Evolutionary conservation across 108 stramenopile species (phyloP).

Genomic region (Aureococcus anophagefferens): DNA sequence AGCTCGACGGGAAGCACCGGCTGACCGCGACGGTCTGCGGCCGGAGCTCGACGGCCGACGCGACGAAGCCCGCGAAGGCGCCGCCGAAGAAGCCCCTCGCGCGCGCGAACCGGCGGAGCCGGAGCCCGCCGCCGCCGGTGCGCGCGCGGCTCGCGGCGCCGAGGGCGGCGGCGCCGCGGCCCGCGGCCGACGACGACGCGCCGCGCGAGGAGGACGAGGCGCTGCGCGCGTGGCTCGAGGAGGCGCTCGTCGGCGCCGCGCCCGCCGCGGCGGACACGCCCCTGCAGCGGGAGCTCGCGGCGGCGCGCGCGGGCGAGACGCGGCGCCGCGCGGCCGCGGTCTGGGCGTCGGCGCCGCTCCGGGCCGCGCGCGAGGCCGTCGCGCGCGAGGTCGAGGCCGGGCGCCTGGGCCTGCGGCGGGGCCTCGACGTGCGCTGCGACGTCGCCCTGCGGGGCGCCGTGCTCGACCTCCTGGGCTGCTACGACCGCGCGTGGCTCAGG

Average conservation of each 20-base stretch:
- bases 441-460: constrained; percentile 27
- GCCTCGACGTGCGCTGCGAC: constrained; percentile 33
- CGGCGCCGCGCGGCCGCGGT: not conserved
- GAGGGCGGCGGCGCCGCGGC: no score
- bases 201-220: not conserved
- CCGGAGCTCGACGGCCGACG: no score
- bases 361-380: not conserved
- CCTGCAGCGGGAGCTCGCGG: not conserved
- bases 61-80: no score
- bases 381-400: not conserved
- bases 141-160: no score
- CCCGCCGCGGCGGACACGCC: not conserved
- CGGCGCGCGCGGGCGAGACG: not conserved
- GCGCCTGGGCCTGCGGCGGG: constrained; percentile 20
- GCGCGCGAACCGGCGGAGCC: no score
- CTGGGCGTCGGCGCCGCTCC: not conserved
- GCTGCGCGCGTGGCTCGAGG: not conserved
- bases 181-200: no score
- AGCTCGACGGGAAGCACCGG: no score
- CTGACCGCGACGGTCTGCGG: no score
- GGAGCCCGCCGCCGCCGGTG: no score
- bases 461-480: constrained; percentile 32
- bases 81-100: no score
- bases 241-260: not conserved
- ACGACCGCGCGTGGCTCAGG: constrained; percentile 36